Conservation (phyloP, 495 filamentous ascomycete species). For the Jackrogersella multiformis region DNA sequence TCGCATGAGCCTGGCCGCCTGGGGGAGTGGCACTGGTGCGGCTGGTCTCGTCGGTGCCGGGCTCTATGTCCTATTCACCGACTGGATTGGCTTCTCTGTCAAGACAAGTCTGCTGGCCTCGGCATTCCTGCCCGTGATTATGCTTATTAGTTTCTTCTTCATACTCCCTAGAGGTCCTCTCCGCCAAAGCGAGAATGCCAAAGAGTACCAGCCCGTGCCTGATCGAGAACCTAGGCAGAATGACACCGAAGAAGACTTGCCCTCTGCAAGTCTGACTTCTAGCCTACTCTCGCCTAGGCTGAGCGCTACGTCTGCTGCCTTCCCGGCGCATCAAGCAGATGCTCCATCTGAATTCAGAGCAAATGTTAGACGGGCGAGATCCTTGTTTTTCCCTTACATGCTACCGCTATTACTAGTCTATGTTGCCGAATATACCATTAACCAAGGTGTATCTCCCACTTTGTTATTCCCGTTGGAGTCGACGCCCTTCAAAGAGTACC, state of each 20-base stretch:
- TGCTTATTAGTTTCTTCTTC: slow-evolving; percentile 86
- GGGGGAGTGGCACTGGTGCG: slow-evolving; percentile 92
- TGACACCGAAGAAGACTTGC: slow-evolving; percentile 48
- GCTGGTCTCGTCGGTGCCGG: slow-evolving; percentile 89
- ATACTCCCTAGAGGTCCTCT: slow-evolving; percentile 75
- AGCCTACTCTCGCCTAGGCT: slow-evolving; percentile 51
- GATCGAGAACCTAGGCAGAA: slow-evolving; percentile 56
- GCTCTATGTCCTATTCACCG: slow-evolving; percentile 84
- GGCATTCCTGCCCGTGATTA: slow-evolving; percentile 79
- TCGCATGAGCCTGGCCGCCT: slow-evolving; percentile 85
- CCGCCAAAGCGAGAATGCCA: slow-evolving; percentile 41
- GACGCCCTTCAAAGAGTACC: slow-evolving; percentile 81
- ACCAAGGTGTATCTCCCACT: slow-evolving; percentile 89
- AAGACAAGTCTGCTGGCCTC: slow-evolving; percentile 75
- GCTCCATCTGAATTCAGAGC: slow-evolving; percentile 52
- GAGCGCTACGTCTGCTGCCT: slow-evolving; percentile 43
- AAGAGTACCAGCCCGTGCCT: slow-evolving; percentile 55
- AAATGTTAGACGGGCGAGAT: slow-evolving; percentile 55
- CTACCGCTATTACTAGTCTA: slow-evolving; percentile 91
- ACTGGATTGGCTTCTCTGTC: slow-evolving; percentile 75
- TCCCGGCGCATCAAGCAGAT: slow-evolving; percentile 28
- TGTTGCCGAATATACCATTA: slow-evolving; percentile 95
- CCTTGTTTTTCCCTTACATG: slow-evolving; percentile 72
- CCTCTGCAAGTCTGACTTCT: slow-evolving; percentile 42
- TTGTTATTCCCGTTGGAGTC: slow-evolving; percentile 81